Evolutionary conservation across 2,329 filamentous ascomycete species (phyloP).

Genomic region (Colletotrichum shisoi): DNA sequence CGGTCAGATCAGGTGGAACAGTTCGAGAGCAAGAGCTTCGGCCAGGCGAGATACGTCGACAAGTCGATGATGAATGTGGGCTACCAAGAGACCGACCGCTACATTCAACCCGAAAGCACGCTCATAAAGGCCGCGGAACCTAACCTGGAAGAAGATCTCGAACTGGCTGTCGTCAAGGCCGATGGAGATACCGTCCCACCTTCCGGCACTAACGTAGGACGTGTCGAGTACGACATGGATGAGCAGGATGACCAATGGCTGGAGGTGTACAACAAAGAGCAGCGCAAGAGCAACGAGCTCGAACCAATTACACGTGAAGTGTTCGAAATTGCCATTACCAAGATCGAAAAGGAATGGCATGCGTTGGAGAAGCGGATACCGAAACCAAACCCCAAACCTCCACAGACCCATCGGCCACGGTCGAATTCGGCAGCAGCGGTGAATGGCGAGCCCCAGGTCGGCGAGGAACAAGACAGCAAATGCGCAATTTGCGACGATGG

Average conservation of each 20-base stretch:
- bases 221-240: conserved; percentile 99
- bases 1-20: conserved; percentile 79
- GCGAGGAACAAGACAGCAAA: conserved; percentile 95
- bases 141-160: conserved; percentile 67
- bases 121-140: conserved; percentile 71
- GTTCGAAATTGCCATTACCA: conserved; percentile 97
- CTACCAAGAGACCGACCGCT: conserved; percentile 94
- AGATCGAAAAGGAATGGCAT: conserved; percentile 99
- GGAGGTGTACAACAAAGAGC: conserved; percentile 77
- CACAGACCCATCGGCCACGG: conserved; percentile 89
- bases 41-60: conserved; percentile 90
- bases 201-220: conserved; percentile 66
- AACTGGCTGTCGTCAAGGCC: conserved; percentile 57
- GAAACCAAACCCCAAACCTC: conserved; percentile 94
- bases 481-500: conserved; percentile 98
- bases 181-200: conserved; percentile 65
- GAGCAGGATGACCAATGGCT: conserved; percentile 98
- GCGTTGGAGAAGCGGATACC: conserved; percentile 94
- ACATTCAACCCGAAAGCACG: conserved; percentile 76
- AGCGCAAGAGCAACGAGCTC: conserved; percentile 73
- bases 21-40: conserved; percentile 84
- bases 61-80: conserved; percentile 95
- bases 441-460: conserved; percentile 86
- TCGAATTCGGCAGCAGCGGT: conserved; percentile 95
- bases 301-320: conserved; percentile 90